Percentiles rank a stretch among this genome's conserved stretches.
phyloP scores from a whole-genome alignment of 2,329 filamentous ascomycete genomes.

The Nigrograna mackinnonii region DNA sequence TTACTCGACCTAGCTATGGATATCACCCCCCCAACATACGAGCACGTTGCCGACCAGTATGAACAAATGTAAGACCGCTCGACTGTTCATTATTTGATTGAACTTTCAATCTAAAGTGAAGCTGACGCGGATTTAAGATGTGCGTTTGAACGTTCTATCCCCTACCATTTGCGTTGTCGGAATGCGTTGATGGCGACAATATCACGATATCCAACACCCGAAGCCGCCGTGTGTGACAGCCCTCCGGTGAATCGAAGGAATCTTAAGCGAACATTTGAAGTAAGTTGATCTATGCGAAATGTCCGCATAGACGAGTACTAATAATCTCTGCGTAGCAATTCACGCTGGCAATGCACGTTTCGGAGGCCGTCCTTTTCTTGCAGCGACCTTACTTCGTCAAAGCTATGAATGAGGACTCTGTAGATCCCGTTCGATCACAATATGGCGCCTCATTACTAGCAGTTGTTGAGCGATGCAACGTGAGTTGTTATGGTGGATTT shows the following conservation, averaged over 20 bases:
- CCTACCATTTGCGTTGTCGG: not conserved
- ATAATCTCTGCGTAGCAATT: not conserved
- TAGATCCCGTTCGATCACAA: not conserved
- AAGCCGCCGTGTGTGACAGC: not conserved
- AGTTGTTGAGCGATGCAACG: not conserved
- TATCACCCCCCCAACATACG: too few relatives aligned
- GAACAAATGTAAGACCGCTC: too few relatives aligned
- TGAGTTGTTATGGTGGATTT: too few relatives aligned
- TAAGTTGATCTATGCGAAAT: not conserved
- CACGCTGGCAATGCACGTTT: not conserved
- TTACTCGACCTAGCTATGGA: too few relatives aligned
- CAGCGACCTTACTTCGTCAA: not conserved
- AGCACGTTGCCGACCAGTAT: too few relatives aligned
- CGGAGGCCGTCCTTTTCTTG: not conserved
- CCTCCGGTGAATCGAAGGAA: not conserved
- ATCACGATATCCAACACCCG: not conserved
- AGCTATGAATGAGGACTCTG: not conserved
- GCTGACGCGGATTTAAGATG: not conserved
- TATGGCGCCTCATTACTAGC: not conserved
- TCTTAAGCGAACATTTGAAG: not conserved
- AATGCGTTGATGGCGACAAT: not conserved
- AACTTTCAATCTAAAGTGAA: too few relatives aligned
- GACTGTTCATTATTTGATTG: too few relatives aligned
- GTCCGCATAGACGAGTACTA: not conserved
- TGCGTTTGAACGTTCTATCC: not conserved